Base-by-base conservation (phyloP, 768 basidiomycete genomes). In the Hygrocybe punicea region DNA sequence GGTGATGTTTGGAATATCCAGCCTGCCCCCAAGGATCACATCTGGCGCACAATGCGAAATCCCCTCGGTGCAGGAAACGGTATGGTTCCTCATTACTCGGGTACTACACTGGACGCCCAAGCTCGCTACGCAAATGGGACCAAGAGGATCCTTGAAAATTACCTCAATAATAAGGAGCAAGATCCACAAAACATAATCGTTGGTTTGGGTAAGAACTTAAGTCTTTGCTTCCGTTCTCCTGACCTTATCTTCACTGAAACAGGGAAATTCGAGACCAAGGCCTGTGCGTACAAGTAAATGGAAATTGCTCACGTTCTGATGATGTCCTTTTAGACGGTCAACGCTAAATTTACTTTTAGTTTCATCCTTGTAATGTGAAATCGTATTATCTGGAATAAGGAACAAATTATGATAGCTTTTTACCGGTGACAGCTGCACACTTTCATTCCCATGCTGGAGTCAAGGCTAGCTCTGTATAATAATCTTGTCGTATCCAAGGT, bases 61-160 rank as follows among this genome's bases (percentile, higher is more conserved):
- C 82, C 84, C 21, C 80, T 89, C 6, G 86, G 85, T 16, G 90
- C 83, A 59, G 93, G 93, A 21, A 95, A 97, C 73, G 92, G 88
- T 65, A 93, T 94, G 81, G 88, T 90, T 5, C 86, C 89, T 11
- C 89, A 91, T 68, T 91, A 90, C 75, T 89, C 87, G 62, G 91
- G 93, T 37, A 93, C 91, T 7, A 93, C 91, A 21, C 82, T 93
- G 59, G 93, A 95, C 65, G 92, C 93, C 2, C 93, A 95, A 74
- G 81, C 78, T 25, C 87, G 93, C 48, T 96, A 97, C 68, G 92
- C 92, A 14, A 71, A 74, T 45, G 91, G 91, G 13, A 78, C 83
- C 24, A 83, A 75, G 75, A 77, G 73, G 61, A 92, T 93, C 68
- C 76, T 92, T 55, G 78, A 84, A 56, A 87, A 88, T 72, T 93